These are phyloP conservation scores for Thuja plicata DNA, from an alignment of 83 land plant genomes.

Conservation along the genomic window DNA sequence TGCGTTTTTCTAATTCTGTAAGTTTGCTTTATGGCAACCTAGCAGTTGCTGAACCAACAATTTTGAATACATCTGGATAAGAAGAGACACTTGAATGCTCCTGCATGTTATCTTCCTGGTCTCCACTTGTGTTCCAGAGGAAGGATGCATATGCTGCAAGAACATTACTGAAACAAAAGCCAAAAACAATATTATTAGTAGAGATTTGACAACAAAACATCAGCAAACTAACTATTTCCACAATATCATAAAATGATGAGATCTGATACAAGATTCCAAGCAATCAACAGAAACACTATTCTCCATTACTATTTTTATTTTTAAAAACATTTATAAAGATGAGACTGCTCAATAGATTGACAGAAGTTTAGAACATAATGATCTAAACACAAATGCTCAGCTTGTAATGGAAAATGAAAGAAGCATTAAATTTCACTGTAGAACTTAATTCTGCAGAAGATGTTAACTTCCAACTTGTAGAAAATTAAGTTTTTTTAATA, in stretches of 20 bases:
- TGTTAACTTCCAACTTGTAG: too few relatives aligned
- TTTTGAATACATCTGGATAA: not conserved
- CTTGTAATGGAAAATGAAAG: not conserved
- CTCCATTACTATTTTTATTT: not conserved
- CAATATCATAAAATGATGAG: not conserved
- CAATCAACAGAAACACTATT: not conserved
- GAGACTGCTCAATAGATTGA: not conserved
- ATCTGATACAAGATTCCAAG: not conserved
- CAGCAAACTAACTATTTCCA: not conserved
- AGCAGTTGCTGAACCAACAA: not conserved
- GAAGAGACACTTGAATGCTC: not conserved
- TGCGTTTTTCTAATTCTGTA: not conserved
- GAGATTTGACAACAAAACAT: not conserved
- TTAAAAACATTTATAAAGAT: not conserved
- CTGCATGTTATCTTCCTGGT: slow-evolving; percentile 26
- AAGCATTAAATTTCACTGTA: not conserved
- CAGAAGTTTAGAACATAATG: not conserved
- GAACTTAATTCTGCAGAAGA: not conserved
- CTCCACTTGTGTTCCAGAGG: slow-evolving; percentile 58
- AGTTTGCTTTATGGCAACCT: not conserved
- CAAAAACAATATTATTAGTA: not conserved
- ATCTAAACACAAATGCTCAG: not conserved
- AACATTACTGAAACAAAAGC: slow-evolving; percentile 45
- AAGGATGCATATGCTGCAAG: slow-evolving; percentile 66
- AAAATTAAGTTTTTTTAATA: too few relatives aligned